Conservation (phyloP, 305 asterid species). For the Solanum hybrid region DNA sequence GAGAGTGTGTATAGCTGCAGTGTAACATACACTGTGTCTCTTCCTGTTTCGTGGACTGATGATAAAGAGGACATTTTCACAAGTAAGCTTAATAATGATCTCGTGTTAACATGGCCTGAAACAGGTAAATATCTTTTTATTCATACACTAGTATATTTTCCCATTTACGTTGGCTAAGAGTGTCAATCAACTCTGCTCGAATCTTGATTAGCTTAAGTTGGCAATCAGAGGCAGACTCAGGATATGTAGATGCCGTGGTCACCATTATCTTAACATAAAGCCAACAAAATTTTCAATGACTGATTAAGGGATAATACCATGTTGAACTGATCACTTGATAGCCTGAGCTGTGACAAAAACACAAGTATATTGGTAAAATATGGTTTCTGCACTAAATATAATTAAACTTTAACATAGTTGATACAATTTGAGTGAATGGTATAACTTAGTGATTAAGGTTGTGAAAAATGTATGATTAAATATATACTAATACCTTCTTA, state of each 20-base stretch:
- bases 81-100: slow-evolving; percentile 16
- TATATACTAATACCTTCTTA: neutral
- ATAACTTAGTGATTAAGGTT: neutral
- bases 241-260: neutral
- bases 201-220: neutral
- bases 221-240: neutral
- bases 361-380: neutral
- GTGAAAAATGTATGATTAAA: neutral
- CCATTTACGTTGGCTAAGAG: neutral
- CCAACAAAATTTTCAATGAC: neutral
- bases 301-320: neutral
- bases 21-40: slow-evolving; percentile 10
- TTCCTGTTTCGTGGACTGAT: slow-evolving; percentile 28
- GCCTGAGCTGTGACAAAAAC: neutral
- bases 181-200: neutral
- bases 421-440: neutral
- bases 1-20: slow-evolving; percentile 15
- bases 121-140: neutral
- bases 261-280: neutral
- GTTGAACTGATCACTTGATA: neutral
- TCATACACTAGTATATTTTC: neutral
- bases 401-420: neutral
- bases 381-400: neutral
- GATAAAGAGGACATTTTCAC: slow-evolving; percentile 15
- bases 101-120: slow-evolving; percentile 37